Evolutionary conservation across 176 grass and related monocot genomes (phyloP).

Genomic region (Rhipidocladum racemiflorum): DNA sequence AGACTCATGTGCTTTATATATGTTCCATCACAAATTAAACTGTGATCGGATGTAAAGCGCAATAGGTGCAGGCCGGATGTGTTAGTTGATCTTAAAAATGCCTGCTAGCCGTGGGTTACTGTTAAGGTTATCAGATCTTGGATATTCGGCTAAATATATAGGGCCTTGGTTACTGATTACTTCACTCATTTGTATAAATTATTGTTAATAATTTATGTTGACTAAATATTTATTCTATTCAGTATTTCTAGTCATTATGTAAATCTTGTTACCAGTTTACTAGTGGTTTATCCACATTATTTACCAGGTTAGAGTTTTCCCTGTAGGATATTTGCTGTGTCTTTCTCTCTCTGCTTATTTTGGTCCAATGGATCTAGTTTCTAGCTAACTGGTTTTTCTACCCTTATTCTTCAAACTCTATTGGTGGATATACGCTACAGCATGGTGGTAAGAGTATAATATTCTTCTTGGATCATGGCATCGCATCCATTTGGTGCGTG

Average conservation of each 20-base stretch:
- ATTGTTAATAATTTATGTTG: background rate
- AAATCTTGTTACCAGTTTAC: background rate
- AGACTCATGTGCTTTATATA: background rate
- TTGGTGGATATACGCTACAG: conserved; percentile 3
- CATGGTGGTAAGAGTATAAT: conserved; percentile 8
- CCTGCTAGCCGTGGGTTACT: background rate
- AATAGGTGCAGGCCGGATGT: background rate
- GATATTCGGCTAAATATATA: background rate
- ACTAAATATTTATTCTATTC: conserved; percentile 10
- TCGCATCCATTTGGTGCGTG: background rate
- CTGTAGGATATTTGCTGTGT: background rate
- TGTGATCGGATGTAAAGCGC: background rate
- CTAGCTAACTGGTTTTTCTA: background rate
- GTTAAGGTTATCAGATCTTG: background rate
- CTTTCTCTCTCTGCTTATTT: background rate
- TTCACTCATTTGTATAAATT: conserved; percentile 1
- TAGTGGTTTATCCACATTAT: background rate
- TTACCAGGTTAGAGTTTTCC: background rate
- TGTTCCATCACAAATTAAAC: background rate
- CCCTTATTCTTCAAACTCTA: background rate
- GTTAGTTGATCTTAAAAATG: background rate
- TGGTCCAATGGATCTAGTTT: background rate
- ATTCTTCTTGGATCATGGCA: background rate
- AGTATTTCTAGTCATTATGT: background rate
- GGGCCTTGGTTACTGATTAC: background rate